Percentiles rank a stretch among this genome's conserved stretches.
Evolutionary conservation across 352 stramenopile species (phyloP).

Genomic region (Pythium brachiatum): DNA sequence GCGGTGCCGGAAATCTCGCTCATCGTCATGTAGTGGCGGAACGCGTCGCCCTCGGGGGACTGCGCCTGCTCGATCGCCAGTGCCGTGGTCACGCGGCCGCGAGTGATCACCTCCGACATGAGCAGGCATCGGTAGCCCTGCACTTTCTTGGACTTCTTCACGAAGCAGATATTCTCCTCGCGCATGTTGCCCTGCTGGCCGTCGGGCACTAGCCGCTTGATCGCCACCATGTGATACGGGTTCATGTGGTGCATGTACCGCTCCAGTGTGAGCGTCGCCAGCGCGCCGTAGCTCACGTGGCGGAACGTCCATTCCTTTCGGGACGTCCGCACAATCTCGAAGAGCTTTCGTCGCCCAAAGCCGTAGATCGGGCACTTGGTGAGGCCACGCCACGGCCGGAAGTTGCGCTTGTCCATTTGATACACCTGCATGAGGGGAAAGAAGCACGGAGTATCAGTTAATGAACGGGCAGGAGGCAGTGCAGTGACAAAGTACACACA

Average conservation of each 20-base stretch:
- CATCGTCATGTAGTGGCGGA: conserved; percentile 78
- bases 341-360: conserved; percentile 73
- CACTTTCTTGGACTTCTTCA: conserved; percentile 71
- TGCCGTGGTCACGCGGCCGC: conserved; percentile 73
- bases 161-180: conserved; percentile 76
- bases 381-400: conserved; percentile 55
- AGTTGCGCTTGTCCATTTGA: conserved; percentile 76
- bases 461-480: too few species aligned
- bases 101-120: conserved; percentile 79
- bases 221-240: conserved; percentile 71
- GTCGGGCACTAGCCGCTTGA: conserved; percentile 63
- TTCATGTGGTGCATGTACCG: conserved; percentile 68
- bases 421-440: conserved; percentile 39
- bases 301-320: conserved; percentile 73
- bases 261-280: conserved; percentile 65
- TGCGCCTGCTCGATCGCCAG: conserved; percentile 64
- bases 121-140: conserved; percentile 69
- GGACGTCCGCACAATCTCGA: conserved; percentile 70
- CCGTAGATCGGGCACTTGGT: conserved; percentile 75
- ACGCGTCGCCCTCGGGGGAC: conserved; percentile 42
- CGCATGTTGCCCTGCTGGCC: conserved; percentile 47
- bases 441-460: not conserved
- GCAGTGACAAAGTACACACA: conserved; percentile 18
- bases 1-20: conserved; percentile 64
- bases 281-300: conserved; percentile 51